Evolutionary conservation across 1,139 yeast genomes (phyloP), one percentile per base, ranked within the genome.

Genomic region (Pichia sp.): DNA sequence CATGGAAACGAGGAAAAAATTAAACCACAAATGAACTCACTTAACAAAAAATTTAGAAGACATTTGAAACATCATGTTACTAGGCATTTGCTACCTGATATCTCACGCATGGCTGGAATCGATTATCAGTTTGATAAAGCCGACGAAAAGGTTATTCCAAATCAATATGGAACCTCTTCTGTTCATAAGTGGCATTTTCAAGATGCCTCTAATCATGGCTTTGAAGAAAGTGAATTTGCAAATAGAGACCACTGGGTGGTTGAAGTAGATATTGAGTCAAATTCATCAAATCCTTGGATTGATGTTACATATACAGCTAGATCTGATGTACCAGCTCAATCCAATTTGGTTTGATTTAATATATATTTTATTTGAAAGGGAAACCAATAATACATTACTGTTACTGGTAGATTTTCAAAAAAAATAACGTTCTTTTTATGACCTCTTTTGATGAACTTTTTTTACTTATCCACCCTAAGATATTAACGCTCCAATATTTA

Each of bases 11-110:
- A 79, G 47, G 92, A 83, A 47, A 81, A 80, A 62, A 76, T 83
- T 49, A 81, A 82, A 62, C 83, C 84, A 41, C 79, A 85, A 43
- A 77, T 75, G 69, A 83, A 82, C 65, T 78, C 81, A 48, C 79
- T 81, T 59, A 79, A 82, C 47, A 75, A 79, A 55, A 82, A 82
- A 64, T 83, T 81, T 60, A 79, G 77, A 55, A 74, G 92, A 61
- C 82, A 82, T 59, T 71, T 83, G 63, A 83, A 81, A 59, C 90
- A 83, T 62, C 92, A 83, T 56, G 71, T 83, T 46, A 77, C 79
- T 57, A 81, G 81, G 58, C 90, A 82, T 62, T 67, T 83, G 59
- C 68, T 83, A 61, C 72, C 74, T 51, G 90, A 82, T 54, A 78
- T 83, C 64, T 75, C 73, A 53, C 71, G 69, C 48, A 76, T 79